Percentiles rank a stretch among this genome's conserved stretches.
phyloP scores from a whole-genome alignment of 495 filamentous ascomycete species.

The Lophiostoma macrostomum region DNA sequence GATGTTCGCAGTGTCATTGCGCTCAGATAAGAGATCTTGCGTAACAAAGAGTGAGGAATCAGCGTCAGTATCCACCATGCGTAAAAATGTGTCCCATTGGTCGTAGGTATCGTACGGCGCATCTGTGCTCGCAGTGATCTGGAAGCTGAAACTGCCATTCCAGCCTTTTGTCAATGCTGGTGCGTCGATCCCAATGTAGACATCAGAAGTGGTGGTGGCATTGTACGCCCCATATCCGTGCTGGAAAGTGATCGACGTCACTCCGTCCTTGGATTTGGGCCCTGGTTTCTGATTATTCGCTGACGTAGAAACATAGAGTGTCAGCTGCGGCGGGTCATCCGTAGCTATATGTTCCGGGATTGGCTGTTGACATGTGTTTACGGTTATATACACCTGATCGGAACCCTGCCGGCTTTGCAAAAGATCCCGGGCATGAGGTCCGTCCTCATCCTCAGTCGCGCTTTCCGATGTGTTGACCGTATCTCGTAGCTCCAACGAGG shows the following conservation, averaged over 20 bases:
- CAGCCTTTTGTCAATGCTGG: slow-evolving; percentile 56
- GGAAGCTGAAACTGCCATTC: slow-evolving; percentile 64
- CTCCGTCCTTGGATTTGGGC: slow-evolving; percentile 45
- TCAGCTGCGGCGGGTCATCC: slow-evolving; percentile 61
- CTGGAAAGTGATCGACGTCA: slow-evolving; percentile 44
- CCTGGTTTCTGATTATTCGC: slow-evolving; percentile 65
- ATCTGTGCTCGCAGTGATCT: slow-evolving; percentile 81
- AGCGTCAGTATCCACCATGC: slow-evolving; percentile 76
- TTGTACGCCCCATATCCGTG: slow-evolving; percentile 62
- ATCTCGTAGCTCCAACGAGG: not conserved
- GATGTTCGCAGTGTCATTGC: slow-evolving; percentile 40
- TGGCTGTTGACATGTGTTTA: slow-evolving; percentile 79
- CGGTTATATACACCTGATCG: slow-evolving; percentile 63
- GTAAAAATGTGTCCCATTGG: slow-evolving; percentile 51
- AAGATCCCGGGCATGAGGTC: slow-evolving; percentile 11
- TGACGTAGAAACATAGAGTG: slow-evolving; percentile 71
- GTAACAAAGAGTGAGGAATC: slow-evolving; percentile 74
- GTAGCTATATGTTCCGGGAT: slow-evolving; percentile 41
- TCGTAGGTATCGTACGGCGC: slow-evolving; percentile 63
- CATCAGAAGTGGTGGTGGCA: slow-evolving; percentile 53
- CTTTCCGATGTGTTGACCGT: slow-evolving; percentile 4
- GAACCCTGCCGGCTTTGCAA: slow-evolving; percentile 18
- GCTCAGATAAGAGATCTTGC: slow-evolving; percentile 59
- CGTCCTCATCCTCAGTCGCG: slow-evolving; percentile 1
- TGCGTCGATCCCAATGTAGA: slow-evolving; percentile 74